A percentile compares a stretch with the other conserved stretches of the same genome.
phyloP scores from a whole-genome alignment of 768 basidiomycete species.

The Mycena kentingensis region DNA sequence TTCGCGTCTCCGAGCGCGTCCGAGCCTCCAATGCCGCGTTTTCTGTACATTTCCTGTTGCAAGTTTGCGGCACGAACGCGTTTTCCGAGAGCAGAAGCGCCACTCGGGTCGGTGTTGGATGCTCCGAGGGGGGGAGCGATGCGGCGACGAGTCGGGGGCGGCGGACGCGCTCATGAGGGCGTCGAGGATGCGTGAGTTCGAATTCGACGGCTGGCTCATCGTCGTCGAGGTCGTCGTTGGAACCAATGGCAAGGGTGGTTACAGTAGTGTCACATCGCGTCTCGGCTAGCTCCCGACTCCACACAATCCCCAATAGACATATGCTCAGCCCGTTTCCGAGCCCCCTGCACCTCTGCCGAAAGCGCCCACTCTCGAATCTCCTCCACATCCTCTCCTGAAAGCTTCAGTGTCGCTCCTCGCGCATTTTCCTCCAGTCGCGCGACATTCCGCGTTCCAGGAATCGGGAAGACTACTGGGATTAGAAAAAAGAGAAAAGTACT shows the following conservation, averaged over 20 bases:
- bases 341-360: constrained; percentile 26
- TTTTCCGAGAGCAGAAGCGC: not conserved
- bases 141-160: not conserved
- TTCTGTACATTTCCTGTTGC: constrained; percentile 11
- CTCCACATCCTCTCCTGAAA: constrained; percentile 24
- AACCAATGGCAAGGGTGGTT: not conserved
- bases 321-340: constrained; percentile 20
- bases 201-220: not conserved
- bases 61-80: not conserved
- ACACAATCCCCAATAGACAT: constrained; percentile 26
- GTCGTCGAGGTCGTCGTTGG: not conserved
- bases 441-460: constrained; percentile 26
- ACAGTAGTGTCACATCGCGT: not conserved
- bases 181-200: not conserved
- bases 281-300: not conserved
- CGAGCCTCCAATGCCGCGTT: not conserved
- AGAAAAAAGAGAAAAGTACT: not conserved
- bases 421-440: constrained; percentile 29
- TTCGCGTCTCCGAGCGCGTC: constrained; percentile 18
- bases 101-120: not conserved
- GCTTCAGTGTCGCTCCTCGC: constrained; percentile 17
- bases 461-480: constrained; percentile 25
- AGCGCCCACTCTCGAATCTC: constrained; percentile 26
- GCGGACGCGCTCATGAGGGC: not conserved
- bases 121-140: not conserved